Evolutionary conservation across 305 asterid species (phyloP).

Genomic region (Lippia alba): DNA sequence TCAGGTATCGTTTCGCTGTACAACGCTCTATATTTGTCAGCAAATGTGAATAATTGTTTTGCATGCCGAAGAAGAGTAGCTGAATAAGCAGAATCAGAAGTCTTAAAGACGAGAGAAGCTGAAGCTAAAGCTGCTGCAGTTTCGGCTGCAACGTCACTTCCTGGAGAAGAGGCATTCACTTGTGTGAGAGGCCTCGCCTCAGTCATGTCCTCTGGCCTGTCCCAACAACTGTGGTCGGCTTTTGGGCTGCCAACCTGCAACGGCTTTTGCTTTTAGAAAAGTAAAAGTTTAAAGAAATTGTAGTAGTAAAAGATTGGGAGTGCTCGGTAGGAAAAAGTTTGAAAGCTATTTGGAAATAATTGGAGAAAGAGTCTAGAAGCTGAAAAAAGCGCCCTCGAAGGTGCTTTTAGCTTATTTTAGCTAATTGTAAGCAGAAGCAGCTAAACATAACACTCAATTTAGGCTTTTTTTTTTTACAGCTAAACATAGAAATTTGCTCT

Average conservation of each 20-base stretch:
- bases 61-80: slow-evolving; percentile 77
- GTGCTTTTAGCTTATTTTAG: too few species aligned
- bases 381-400: too few species aligned
- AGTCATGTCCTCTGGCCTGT: slow-evolving; percentile 79
- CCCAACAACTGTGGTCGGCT: slow-evolving; percentile 88
- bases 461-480: too few species aligned
- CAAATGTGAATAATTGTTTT: slow-evolving; percentile 75
- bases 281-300: background rate
- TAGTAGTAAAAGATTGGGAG: background rate
- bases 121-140: slow-evolving; percentile 97
- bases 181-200: slow-evolving; percentile 75
- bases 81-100: slow-evolving; percentile 66
- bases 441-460: too few species aligned
- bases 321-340: too few species aligned
- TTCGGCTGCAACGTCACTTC: slow-evolving; percentile 91
- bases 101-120: slow-evolving; percentile 81
- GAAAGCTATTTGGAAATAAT: too few species aligned
- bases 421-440: too few species aligned
- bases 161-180: slow-evolving; percentile 76
- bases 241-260: slow-evolving; percentile 80
- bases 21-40: slow-evolving; percentile 64
- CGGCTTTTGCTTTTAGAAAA: slow-evolving; percentile 13
- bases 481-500: too few species aligned
- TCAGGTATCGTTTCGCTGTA: slow-evolving; percentile 77
- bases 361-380: too few species aligned